These are phyloP conservation scores for Venturia aucupariae DNA, from an alignment of 2,329 filamentous ascomycete genomes.

Conservation along the genomic window DNA sequence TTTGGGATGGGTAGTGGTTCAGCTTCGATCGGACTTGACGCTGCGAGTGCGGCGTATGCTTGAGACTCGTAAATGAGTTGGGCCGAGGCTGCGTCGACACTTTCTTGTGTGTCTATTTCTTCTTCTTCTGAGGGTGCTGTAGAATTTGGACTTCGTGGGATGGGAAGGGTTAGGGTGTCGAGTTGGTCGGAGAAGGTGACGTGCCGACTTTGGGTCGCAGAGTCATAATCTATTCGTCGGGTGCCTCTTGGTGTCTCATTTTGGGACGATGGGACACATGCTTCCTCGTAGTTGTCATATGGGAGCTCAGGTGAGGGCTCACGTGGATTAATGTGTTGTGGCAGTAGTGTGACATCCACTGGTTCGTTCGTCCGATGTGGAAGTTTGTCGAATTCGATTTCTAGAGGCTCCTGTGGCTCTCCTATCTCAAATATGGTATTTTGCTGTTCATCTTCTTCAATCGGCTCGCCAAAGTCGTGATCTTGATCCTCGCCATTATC, in stretches of 20 bases:
- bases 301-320: not conserved
- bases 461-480: not conserved
- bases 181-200: not conserved
- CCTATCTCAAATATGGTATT: not conserved
- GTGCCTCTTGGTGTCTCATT: slow-evolving; percentile 1
- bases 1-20: not conserved
- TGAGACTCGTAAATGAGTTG: slow-evolving; percentile 9
- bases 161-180: not conserved
- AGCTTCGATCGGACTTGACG: not conserved
- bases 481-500: not conserved
- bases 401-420: not conserved
- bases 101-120: not conserved
- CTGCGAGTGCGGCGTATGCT: slow-evolving; percentile 1
- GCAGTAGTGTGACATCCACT: not conserved
- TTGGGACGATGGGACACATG: slow-evolving; percentile 4
- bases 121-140: not conserved
- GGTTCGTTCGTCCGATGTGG: not conserved
- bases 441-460: not conserved
- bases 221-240: not conserved
- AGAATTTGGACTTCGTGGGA: not conserved
- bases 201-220: not conserved
- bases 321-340: not conserved
- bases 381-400: not conserved
- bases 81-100: not conserved
- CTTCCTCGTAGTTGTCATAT: not conserved